phyloP scores from a whole-genome alignment of 805 yeast species.

The Wickerhamiella azymoides region DNA sequence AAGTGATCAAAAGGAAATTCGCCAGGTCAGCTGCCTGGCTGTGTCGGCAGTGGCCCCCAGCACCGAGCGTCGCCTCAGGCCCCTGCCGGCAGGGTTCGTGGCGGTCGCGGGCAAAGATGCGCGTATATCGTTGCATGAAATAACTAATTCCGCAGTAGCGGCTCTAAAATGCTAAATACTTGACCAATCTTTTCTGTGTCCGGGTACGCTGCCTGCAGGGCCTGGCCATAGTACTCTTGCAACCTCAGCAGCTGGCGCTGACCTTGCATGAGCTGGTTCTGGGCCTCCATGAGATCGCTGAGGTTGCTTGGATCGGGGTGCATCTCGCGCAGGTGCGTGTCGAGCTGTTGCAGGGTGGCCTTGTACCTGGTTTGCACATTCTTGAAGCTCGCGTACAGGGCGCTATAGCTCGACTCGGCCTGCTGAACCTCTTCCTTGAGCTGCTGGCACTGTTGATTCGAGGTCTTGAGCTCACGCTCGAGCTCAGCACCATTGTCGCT shows the following conservation, averaged over 20 bases:
- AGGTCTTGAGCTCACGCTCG: neutral
- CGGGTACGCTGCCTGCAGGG: neutral
- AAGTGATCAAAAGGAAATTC: slow-evolving; percentile 1
- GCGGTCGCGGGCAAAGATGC: slow-evolving; percentile 47
- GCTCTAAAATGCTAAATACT: neutral
- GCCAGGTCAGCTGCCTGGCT: slow-evolving; percentile 13
- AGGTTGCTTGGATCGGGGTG: neutral
- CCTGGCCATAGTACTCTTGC: slow-evolving; percentile 1
- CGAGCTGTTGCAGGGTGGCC: neutral
- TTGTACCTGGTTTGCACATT: neutral
- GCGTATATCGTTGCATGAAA: slow-evolving; percentile 30
- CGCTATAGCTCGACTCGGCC: slow-evolving; percentile 1
- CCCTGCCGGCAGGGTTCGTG: slow-evolving; percentile 21
- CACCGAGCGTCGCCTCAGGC: slow-evolving; percentile 10
- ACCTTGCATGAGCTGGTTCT: neutral
- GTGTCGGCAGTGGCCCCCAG: neutral
- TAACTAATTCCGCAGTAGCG: neutral
- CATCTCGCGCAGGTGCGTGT: neutral
- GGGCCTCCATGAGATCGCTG: neutral
- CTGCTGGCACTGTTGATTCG: neutral
- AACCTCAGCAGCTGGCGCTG: slow-evolving; percentile 1
- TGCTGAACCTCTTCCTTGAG: neutral
- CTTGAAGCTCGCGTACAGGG: slow-evolving; percentile 1
- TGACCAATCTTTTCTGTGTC: neutral
- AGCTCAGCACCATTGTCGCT: neutral